Evolutionary conservation across 805 yeast species (phyloP).

Genomic region (Pichia nanzhaoensis): DNA sequence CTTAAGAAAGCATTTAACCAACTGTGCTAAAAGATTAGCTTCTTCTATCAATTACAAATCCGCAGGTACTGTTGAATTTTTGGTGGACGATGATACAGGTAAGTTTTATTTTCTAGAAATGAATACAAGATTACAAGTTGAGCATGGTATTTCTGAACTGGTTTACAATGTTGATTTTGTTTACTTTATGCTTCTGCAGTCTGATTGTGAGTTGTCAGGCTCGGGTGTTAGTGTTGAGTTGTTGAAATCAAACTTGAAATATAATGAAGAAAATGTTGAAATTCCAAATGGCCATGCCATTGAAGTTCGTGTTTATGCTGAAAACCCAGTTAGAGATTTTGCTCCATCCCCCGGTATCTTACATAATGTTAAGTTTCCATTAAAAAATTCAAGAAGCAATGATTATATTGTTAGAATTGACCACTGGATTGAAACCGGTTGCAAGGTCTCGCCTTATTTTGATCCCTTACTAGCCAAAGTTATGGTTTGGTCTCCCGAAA

Average conservation of each 20-base stretch:
- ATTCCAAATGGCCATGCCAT: constrained; percentile 26
- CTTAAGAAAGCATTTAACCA: constrained; percentile 17
- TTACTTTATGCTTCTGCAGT: constrained; percentile 23
- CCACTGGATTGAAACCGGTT: constrained; percentile 26
- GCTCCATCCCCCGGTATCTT: constrained; percentile 27
- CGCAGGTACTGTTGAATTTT: constrained; percentile 28
- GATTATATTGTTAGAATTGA: constrained; percentile 19
- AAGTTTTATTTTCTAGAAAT: constrained; percentile 24
- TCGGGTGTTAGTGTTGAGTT: constrained; percentile 18
- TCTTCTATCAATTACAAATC: constrained; percentile 22
- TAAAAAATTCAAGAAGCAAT: not conserved
- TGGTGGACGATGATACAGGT: constrained; percentile 25
- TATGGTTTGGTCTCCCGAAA: constrained; percentile 23
- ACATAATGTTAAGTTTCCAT: constrained; percentile 19
- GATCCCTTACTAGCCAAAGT: constrained; percentile 28
- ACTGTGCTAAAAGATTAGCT: constrained; percentile 21
- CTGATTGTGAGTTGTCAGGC: constrained; percentile 21
- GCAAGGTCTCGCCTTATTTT: constrained; percentile 26
- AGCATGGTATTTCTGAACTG: constrained; percentile 27
- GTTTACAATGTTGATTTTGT: constrained; percentile 24
- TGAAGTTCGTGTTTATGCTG: constrained; percentile 26
- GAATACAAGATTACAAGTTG: constrained; percentile 28
- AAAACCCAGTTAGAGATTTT: constrained; percentile 24
- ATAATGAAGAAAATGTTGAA: constrained; percentile 13
- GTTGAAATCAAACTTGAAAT: constrained; percentile 12